These are phyloP conservation scores for Ramalina intermedia DNA, from an alignment of 495 filamentous ascomycete species.

Conservation along the genomic window DNA sequence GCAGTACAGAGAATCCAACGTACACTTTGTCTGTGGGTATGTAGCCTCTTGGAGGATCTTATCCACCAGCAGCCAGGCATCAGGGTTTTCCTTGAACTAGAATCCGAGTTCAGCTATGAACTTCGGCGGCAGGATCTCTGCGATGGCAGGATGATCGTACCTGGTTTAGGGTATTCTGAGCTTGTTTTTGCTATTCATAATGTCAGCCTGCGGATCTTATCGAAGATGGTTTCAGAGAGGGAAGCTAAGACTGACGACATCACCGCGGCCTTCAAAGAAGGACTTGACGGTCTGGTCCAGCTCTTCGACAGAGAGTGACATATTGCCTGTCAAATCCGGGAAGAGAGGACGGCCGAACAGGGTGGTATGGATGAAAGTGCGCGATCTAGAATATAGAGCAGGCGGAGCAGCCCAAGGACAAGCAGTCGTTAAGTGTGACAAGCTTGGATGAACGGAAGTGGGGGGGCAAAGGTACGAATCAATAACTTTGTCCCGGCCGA, in stretches of 20 bases:
- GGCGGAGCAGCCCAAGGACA: too few relatives aligned
- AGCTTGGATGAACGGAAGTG: too few relatives aligned
- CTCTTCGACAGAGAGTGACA: slow-evolving; percentile 71
- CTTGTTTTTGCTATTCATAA: slow-evolving; percentile 77
- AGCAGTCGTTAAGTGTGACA: too few relatives aligned
- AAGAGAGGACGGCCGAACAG: not conserved
- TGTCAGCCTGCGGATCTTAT: slow-evolving; percentile 17
- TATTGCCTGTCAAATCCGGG: slow-evolving; percentile 19
- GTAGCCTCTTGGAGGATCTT: slow-evolving; percentile 82
- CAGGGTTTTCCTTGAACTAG: slow-evolving; percentile 96
- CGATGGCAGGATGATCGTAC: slow-evolving; percentile 24
- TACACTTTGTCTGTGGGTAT: slow-evolving; percentile 95
- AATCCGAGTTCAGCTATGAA: slow-evolving; percentile 17
- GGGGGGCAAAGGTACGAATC: too few relatives aligned
- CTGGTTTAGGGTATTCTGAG: slow-evolving; percentile 86
- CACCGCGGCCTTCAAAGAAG: slow-evolving; percentile 92
- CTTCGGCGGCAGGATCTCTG: not conserved
- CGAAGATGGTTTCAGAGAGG: not conserved
- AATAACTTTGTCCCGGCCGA: too few relatives aligned
- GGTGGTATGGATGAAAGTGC: not conserved
- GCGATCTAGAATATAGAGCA: too few relatives aligned
- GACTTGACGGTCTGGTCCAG: slow-evolving; percentile 88
- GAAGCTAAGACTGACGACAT: slow-evolving; percentile 46
- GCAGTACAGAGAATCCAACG: slow-evolving; percentile 18
- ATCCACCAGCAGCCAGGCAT: slow-evolving; percentile 93